These are phyloP conservation scores for Vararia minispora DNA, from an alignment of 768 basidiomycete genomes.

Conservation along the genomic window DNA sequence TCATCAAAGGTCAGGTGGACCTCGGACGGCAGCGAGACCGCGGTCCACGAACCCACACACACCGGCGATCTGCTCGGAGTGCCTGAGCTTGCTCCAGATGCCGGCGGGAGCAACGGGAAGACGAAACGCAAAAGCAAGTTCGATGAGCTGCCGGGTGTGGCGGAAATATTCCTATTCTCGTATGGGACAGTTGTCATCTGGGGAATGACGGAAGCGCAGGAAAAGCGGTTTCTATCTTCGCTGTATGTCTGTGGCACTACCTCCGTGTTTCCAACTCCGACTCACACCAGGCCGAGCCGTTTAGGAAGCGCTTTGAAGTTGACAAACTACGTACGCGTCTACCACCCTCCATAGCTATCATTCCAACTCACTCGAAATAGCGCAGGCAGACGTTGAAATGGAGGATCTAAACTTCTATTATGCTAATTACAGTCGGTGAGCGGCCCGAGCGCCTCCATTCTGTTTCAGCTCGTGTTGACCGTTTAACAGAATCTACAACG, in stretches of 20 bases:
- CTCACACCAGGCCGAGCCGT: constrained; percentile 5
- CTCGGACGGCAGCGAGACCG: constrained; percentile 11
- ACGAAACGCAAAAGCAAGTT: constrained; percentile 54
- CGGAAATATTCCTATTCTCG: constrained; percentile 88
- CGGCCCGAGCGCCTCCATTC: constrained; percentile 1
- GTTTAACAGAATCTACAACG: constrained; percentile 75
- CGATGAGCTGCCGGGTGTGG: constrained; percentile 51
- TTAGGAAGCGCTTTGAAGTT: constrained; percentile 90
- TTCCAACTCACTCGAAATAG: constrained; percentile 26
- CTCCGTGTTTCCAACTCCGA: constrained; percentile 2
- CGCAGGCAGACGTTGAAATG: constrained; percentile 85
- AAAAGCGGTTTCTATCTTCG: constrained; percentile 81
- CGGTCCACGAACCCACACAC: constrained; percentile 6
- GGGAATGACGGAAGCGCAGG: constrained; percentile 94
- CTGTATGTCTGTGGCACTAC: constrained; percentile 45
- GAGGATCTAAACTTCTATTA: constrained; percentile 97
- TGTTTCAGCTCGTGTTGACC: constrained; percentile 4
- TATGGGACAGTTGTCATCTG: constrained; percentile 95
- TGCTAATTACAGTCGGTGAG: constrained; percentile 89
- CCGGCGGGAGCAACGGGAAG: constrained; percentile 21
- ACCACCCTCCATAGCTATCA: constrained; percentile 3
- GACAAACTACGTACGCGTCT: constrained; percentile 66
- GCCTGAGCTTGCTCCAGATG: constrained; percentile 38
- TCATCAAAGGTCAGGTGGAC: constrained; percentile 11
- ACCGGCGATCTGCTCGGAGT: constrained; percentile 74